These are phyloP conservation scores for Eimeria tenella DNA, from an alignment of 169 alveolate genomes.

Conservation along the genomic window DNA sequence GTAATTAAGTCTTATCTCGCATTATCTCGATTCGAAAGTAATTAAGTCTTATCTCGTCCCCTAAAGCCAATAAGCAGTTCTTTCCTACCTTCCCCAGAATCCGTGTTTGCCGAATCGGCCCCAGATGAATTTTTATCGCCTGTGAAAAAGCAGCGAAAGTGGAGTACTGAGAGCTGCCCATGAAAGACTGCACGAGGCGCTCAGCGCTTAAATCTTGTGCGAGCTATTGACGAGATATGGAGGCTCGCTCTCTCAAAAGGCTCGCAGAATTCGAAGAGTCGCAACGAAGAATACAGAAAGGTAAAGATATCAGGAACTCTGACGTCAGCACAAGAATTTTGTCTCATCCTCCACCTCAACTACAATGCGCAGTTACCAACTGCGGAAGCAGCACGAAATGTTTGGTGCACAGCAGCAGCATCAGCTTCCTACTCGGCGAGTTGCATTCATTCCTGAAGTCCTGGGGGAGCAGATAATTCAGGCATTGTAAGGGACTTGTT, in stretches of 20 bases:
- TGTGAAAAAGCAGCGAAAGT: background rate
- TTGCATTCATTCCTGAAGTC: background rate
- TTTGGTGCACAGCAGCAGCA: background rate
- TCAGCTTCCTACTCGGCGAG: conserved; percentile 13
- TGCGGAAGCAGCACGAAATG: too few species aligned
- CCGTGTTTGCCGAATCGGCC: background rate
- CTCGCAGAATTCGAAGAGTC: background rate
- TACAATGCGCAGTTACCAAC: too few species aligned
- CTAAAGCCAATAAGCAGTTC: background rate
- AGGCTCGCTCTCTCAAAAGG: too few species aligned
- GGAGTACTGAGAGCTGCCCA: too few species aligned
- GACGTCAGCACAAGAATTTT: too few species aligned
- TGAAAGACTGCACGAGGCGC: too few species aligned
- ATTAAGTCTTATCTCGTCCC: background rate
- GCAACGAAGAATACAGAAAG: background rate
- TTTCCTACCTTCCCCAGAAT: conserved; percentile 16
- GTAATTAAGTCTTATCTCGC: too few species aligned
- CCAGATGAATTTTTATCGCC: background rate
- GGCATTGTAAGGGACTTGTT: background rate
- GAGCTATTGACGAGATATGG: too few species aligned
- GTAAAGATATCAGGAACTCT: background rate
- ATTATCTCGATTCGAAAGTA: too few species aligned
- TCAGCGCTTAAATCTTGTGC: too few species aligned
- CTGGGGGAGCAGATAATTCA: background rate
- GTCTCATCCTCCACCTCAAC: too few species aligned